A percentile compares a stretch with the other conserved stretches of the same genome.
Evolutionary conservation across 2,329 filamentous ascomycete species (phyloP).

Genomic region (Talaromyces sp.): DNA sequence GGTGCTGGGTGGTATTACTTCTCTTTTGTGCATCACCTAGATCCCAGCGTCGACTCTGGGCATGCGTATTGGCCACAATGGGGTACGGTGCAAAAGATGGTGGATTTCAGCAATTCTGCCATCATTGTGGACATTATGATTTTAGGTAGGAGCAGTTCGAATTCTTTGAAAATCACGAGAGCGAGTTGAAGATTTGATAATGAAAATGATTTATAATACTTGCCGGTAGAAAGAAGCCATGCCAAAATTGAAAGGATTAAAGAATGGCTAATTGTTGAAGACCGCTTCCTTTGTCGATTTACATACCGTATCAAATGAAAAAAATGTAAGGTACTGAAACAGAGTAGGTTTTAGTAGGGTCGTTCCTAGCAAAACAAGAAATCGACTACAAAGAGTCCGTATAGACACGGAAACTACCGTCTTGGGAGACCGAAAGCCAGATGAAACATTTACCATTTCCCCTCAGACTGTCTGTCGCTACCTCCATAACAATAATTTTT

Average conservation of each 20-base stretch:
- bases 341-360: not conserved
- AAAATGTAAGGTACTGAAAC: not conserved
- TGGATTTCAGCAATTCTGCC: conserved; percentile 40
- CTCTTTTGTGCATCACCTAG: conserved; percentile 64
- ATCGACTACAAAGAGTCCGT: not conserved
- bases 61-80: conserved; percentile 53
- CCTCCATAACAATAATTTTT: not conserved
- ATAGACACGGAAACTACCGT: not conserved
- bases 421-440: not conserved
- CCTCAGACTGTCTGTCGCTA: not conserved
- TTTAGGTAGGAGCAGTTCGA: conserved; percentile 45
- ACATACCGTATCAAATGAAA: not conserved
- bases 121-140: conserved; percentile 40
- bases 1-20: conserved; percentile 59
- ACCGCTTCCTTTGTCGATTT: not conserved
- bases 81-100: conserved; percentile 46
- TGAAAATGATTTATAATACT: not conserved
- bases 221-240: not conserved
- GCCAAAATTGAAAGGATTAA: not conserved
- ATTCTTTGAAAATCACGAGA: conserved; percentile 18
- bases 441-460: not conserved
- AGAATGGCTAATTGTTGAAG: not conserved
- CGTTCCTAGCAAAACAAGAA: not conserved
- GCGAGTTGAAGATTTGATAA: not conserved
- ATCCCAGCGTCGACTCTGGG: conserved; percentile 58